These are phyloP conservation scores for Neurospora africana DNA, from an alignment of 495 filamentous ascomycete species.

Conservation along the genomic window DNA sequence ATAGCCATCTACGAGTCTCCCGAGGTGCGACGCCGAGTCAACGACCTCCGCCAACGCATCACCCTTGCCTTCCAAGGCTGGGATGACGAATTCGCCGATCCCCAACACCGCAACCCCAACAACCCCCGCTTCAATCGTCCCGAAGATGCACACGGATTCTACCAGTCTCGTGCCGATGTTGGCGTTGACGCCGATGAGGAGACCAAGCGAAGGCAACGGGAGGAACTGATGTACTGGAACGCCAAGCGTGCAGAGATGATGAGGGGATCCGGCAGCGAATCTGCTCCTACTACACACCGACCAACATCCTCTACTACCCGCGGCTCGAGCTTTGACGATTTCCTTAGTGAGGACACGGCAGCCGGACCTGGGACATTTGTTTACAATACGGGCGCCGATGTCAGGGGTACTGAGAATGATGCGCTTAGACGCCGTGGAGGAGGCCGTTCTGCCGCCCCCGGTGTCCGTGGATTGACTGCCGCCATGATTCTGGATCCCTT, in stretches of 20 bases:
- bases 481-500: conserved; percentile 50
- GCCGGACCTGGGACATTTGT: conserved; percentile 40
- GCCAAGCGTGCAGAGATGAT: conserved; percentile 27
- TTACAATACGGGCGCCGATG: conserved; percentile 38
- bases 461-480: conserved; percentile 39
- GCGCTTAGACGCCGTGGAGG: conserved; percentile 34
- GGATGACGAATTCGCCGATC: conserved; percentile 56
- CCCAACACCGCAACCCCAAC: conserved; percentile 24
- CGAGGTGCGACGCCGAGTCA: conserved; percentile 65
- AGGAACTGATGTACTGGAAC: conserved; percentile 67
- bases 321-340: conserved; percentile 43
- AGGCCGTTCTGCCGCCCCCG: conserved; percentile 8
- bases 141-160: conserved; percentile 48
- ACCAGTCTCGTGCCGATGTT: conserved; percentile 40
- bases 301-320: conserved; percentile 1
- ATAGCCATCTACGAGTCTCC: conserved; percentile 80
- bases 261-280: conserved; percentile 19
- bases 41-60: conserved; percentile 66
- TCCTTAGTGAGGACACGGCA: conserved; percentile 32
- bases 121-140: conserved; percentile 45
- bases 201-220: conserved; percentile 51
- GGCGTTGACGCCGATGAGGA: conserved; percentile 60
- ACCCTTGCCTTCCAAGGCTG: conserved; percentile 67
- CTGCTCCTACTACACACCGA: background rate
- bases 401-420: conserved; percentile 22